These are phyloP conservation scores for Apostasia shenzhenica DNA, from an alignment of 106 monocot genomes.

Conservation along the genomic window DNA sequence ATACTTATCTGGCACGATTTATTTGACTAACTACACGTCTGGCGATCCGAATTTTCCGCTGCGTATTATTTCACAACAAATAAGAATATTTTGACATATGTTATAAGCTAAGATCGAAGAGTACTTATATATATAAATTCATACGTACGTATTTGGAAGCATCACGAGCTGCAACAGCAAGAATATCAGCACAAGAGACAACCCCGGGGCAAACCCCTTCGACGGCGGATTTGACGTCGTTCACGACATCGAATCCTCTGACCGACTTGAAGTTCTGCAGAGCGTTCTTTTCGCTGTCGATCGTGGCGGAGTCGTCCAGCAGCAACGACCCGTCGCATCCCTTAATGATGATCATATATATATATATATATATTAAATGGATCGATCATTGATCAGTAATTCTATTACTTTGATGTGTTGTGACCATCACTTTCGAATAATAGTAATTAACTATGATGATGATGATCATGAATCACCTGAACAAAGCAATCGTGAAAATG, in stretches of 20 bases:
- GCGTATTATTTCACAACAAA: too few relatives aligned
- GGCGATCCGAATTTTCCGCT: too few relatives aligned
- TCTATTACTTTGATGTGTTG: not conserved
- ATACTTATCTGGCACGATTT: too few relatives aligned
- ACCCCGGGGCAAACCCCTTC: conserved; percentile 1
- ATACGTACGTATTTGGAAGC: not conserved
- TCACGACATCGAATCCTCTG: conserved; percentile 28
- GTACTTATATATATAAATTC: too few relatives aligned
- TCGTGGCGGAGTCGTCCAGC: conserved; percentile 23
- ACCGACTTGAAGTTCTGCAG: conserved; percentile 21
- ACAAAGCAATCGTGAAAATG: conserved; percentile 92
- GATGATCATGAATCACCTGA: conserved; percentile 17
- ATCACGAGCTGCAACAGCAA: conserved; percentile 39
- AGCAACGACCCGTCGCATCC: conserved; percentile 41
- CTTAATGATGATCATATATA: conserved; percentile 1
- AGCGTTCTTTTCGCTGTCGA: conserved; percentile 30
- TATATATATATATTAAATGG: not conserved
- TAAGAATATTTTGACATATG: too few relatives aligned
- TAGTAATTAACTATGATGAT: not conserved
- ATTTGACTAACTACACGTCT: too few relatives aligned
- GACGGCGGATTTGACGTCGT: conserved; percentile 20
- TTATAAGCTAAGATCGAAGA: too few relatives aligned
- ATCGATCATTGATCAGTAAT: not conserved
- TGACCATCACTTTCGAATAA: not conserved
- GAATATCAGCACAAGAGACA: conserved; percentile 68